phyloP scores from a whole-genome alignment of 2,329 filamentous ascomycete genomes.

The Teratosphaeria viscida region DNA sequence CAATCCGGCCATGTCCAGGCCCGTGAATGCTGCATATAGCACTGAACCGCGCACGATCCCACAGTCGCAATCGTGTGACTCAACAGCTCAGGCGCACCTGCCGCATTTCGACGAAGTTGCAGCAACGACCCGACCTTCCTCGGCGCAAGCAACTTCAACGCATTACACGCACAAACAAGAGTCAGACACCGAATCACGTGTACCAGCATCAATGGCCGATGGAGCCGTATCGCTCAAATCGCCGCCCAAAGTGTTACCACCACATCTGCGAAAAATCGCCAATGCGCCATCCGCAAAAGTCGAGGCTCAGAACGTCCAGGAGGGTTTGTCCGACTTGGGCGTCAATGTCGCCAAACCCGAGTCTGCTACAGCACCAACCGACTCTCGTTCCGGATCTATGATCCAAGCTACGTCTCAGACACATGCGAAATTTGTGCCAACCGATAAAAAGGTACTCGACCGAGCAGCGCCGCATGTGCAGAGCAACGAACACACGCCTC shows the following conservation, averaged over 20 bases:
- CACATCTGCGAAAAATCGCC: background rate
- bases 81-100: background rate
- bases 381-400: background rate
- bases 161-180: background rate
- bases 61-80: background rate
- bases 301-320: constrained; percentile 2
- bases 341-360: constrained; percentile 9
- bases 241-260: background rate
- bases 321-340: constrained; percentile 9
- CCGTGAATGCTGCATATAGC: background rate
- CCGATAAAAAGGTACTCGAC: background rate
- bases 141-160: background rate
- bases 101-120: background rate
- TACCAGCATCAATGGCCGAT: background rate
- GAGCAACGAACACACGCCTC: background rate
- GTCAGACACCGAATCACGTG: background rate
- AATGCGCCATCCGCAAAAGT: background rate
- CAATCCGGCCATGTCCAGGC: background rate
- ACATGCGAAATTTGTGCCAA: background rate
- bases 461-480: background rate
- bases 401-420: background rate
- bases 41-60: background rate
- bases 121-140: background rate
- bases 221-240: background rate
- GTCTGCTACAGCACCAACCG: background rate